Evolutionary conservation across 345 rosid species (phyloP), one percentile per base, ranked within the genome.

Genomic region (Dovyalis caffra): DNA sequence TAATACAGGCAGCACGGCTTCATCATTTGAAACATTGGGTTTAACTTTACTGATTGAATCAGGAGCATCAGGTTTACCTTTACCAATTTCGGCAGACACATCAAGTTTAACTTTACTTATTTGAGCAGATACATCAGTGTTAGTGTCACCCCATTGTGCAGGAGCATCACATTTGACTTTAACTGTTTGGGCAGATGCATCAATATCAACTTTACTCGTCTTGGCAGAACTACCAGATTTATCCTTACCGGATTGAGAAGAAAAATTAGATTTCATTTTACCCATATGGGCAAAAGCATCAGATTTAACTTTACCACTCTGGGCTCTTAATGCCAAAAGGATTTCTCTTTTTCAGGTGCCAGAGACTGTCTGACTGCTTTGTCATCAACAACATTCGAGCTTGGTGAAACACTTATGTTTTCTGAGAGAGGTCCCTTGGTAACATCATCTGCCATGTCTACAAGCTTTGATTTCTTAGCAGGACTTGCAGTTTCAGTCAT

Each of bases 381-480:
- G 56, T 84, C 81, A 31, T 70, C 78, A 62, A 28, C 82, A 64
- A 65, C 70, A 74, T 68, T 75, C 67, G 87, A 68, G 74, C 68
- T 62, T 37, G 75, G 72, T 80, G 82, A 76, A 77, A 78, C 80
- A 70, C 60, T 79, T 32, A 31, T 40, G 28, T 65, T 74, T 74
- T 81, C 86, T 21, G 64, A 69, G 60, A 57, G 68, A 25, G 82
- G 68, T 61, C 65, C 75, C 80, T 66, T 83, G 53, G 76, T 15
- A 68, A 66, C 76, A 75, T 67, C 78, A 71, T 69, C 85, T 62
- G 81, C 83, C 38, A 6, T 72, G 64, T 81, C 89, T 62, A 79
- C 80, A 83, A 37, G 53, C 83, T 83, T 90, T 38, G 82, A 71
- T 84, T 82, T 90, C 76, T 89, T 94, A 72, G 83, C 76, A 72